These are phyloP conservation scores for Candida andamanensis DNA, from an alignment of 805 yeast species.

Conservation along the genomic window DNA sequence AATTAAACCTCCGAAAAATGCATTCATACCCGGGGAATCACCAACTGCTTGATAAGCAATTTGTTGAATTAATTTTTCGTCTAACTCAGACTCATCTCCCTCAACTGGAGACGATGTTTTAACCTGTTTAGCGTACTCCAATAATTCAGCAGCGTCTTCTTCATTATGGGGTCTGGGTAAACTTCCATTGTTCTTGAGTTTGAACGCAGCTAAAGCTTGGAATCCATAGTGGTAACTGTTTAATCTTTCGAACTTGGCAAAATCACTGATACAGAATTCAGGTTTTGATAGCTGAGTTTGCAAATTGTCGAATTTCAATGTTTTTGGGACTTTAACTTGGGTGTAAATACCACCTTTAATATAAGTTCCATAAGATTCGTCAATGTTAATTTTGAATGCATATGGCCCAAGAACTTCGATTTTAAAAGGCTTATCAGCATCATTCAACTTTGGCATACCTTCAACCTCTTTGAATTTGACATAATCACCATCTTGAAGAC, in stretches of 20 bases:
- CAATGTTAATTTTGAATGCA: conserved; percentile 69
- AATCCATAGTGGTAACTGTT: conserved; percentile 87
- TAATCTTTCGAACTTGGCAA: conserved; percentile 91
- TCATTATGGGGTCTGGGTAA: conserved; percentile 75
- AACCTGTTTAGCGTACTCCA: conserved; percentile 55
- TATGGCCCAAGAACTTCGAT: conserved; percentile 91
- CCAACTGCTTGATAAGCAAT: conserved; percentile 85
- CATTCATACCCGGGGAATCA: conserved; percentile 84
- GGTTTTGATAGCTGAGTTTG: conserved; percentile 66
- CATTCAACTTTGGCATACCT: conserved; percentile 72
- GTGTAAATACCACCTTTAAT: conserved; percentile 84
- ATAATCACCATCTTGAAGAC: conserved; percentile 85
- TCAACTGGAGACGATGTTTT: conserved; percentile 52
- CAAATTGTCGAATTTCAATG: conserved; percentile 58
- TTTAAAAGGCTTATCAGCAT: conserved; percentile 60
- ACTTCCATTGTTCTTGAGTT: conserved; percentile 51
- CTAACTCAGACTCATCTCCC: conserved; percentile 49
- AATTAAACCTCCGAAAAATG: conserved; percentile 87
- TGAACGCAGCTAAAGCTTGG: conserved; percentile 80
- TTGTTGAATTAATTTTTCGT: conserved; percentile 63
- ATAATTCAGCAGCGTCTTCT: conserved; percentile 66
- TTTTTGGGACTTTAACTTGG: conserved; percentile 82
- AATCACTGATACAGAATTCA: conserved; percentile 77
- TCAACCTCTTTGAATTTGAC: conserved; percentile 83
- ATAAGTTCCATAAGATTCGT: conserved; percentile 56